A percentile compares a stretch with the other conserved stretches of the same genome.
Evolutionary conservation across 2,329 filamentous ascomycete genomes (phyloP).

Genomic region (Fusarium nisikadoi): DNA sequence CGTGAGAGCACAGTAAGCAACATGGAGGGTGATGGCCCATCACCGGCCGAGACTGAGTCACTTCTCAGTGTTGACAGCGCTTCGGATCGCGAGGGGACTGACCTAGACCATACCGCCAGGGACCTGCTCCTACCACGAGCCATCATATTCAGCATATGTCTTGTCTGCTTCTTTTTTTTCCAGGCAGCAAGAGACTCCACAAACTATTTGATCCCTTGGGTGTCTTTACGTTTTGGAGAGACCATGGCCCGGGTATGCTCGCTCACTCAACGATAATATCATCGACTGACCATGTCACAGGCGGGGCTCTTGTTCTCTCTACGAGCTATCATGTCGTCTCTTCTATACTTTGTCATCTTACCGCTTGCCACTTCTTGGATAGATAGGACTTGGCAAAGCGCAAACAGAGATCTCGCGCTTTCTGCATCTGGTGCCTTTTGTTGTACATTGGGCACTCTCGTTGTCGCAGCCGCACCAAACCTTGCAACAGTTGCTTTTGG

Average conservation of each 20-base stretch:
- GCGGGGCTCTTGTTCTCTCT: background rate
- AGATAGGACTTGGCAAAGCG: background rate
- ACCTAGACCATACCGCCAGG: no score
- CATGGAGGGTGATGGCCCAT: background rate
- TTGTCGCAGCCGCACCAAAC: background rate
- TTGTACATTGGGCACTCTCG: background rate
- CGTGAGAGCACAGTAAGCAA: background rate
- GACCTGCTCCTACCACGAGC: background rate
- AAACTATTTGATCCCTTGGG: background rate
- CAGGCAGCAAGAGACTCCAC: background rate
- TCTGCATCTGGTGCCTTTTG: background rate
- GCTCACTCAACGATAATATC: rapidly evolving
- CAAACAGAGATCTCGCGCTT: background rate
- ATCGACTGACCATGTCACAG: background rate
- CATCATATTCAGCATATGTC: background rate
- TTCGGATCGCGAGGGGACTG: background rate
- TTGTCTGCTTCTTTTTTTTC: constrained; percentile 4
- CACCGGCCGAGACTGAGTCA: background rate
- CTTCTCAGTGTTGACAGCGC: background rate
- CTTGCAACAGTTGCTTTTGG: background rate
- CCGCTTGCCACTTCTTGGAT: background rate
- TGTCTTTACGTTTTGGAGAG: background rate
- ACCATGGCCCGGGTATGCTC: background rate
- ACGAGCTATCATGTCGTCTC: background rate
- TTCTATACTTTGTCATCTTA: background rate